These are phyloP conservation scores for Panicum miliaceum DNA, from an alignment of 176 grass and related monocot species.

Conservation along the genomic window DNA sequence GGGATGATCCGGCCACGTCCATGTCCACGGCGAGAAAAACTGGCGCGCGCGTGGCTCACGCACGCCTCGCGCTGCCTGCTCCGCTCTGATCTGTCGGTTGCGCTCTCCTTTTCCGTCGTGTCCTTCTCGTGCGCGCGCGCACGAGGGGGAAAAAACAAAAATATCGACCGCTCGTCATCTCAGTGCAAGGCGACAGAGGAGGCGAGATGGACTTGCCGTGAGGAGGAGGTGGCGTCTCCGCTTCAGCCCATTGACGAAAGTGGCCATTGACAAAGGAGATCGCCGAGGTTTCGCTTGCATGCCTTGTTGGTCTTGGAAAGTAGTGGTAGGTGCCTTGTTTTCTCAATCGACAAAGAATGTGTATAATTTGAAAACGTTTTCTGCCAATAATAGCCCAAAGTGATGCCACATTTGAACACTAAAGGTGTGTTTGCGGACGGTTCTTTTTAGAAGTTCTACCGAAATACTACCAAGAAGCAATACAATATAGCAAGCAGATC, in stretches of 20 bases:
- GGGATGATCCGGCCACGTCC: background rate
- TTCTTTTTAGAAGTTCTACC: too few relatives aligned
- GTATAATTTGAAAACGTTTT: too few relatives aligned
- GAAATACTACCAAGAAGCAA: too few relatives aligned
- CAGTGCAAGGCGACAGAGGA: constrained; percentile 13
- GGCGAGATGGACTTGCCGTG: background rate
- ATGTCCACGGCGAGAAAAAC: background rate
- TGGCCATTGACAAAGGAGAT: background rate
- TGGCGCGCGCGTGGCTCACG: background rate
- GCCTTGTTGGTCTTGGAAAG: background rate
- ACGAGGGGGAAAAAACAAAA: background rate
- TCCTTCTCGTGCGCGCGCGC: background rate
- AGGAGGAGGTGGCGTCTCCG: background rate
- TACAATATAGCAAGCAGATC: too few relatives aligned
- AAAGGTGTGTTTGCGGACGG: too few relatives aligned
- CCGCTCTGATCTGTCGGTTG: too few relatives aligned
- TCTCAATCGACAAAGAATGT: too few relatives aligned
- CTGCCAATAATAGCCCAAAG: too few relatives aligned
- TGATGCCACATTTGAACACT: too few relatives aligned
- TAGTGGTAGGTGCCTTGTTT: too few relatives aligned
- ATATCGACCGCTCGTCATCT: background rate
- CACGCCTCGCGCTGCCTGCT: background rate
- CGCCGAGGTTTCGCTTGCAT: background rate
- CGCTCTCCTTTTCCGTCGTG: background rate
- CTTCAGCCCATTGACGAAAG: background rate